Conservation (phyloP, 352 stramenopile genomes). For the Phytophthora tubulina region DNA sequence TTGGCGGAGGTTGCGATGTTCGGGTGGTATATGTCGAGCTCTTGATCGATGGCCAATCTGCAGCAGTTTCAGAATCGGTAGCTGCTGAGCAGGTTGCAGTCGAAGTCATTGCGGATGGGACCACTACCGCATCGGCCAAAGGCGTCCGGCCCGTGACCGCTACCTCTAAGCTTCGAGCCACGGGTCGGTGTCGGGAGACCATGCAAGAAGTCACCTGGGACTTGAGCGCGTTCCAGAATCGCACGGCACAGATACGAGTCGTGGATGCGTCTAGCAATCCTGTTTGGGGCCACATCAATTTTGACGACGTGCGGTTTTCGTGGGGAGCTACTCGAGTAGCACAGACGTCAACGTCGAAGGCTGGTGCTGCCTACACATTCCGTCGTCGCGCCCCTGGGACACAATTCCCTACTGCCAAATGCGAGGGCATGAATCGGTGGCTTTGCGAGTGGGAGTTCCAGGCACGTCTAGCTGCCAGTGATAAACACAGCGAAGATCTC, state of each 20-base stretch:
- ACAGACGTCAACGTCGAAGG: slow-evolving; percentile 69
- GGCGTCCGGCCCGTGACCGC: slow-evolving; percentile 29
- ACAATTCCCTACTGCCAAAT: slow-evolving; percentile 47
- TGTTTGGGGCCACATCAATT: slow-evolving; percentile 97
- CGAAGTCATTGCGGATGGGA: slow-evolving; percentile 28
- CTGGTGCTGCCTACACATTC: slow-evolving; percentile 86
- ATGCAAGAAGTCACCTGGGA: slow-evolving; percentile 94
- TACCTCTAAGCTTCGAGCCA: slow-evolving; percentile 82
- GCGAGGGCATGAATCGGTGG: slow-evolving; percentile 67
- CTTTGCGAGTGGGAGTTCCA: slow-evolving; percentile 92
- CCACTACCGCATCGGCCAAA: slow-evolving; percentile 5
- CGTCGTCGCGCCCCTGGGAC: slow-evolving; percentile 65
- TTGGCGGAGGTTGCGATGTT: slow-evolving; percentile 96
- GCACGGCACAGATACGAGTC: slow-evolving; percentile 92
- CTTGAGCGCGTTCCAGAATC: slow-evolving; percentile 81
- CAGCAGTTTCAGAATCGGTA: slow-evolving; percentile 43
- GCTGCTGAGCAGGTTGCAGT: slow-evolving; percentile 46
- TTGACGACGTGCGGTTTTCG: slow-evolving; percentile 95
- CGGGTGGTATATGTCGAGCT: slow-evolving; percentile 94
- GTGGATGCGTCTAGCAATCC: slow-evolving; percentile 90
- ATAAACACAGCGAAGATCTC: slow-evolving; percentile 87
- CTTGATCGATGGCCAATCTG: slow-evolving; percentile 89
- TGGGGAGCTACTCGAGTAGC: slow-evolving; percentile 76
- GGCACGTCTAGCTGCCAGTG: slow-evolving; percentile 85
- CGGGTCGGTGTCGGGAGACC: slow-evolving; percentile 91